phyloP scores from a whole-genome alignment of 2,329 filamentous ascomycete species.

The Exophiala spinifera region DNA sequence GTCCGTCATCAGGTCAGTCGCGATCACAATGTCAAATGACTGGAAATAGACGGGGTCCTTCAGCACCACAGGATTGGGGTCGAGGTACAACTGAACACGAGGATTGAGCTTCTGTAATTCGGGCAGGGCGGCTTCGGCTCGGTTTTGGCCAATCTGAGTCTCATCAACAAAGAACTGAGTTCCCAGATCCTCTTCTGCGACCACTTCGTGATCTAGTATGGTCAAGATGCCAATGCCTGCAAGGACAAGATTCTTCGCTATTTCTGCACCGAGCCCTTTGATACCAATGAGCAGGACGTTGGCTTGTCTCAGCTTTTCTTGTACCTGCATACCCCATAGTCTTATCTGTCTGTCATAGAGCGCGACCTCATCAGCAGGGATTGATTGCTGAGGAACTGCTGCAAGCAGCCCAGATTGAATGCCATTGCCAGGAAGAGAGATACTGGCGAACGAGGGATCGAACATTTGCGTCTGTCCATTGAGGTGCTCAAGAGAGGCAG shows the following conservation, averaged over 20 bases:
- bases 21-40: slow-evolving; percentile 80
- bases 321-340: slow-evolving; percentile 93
- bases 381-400: slow-evolving; percentile 16
- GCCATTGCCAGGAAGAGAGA: slow-evolving; percentile 14
- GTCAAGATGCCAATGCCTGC: slow-evolving; percentile 89
- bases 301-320: slow-evolving; percentile 82
- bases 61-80: slow-evolving; percentile 63
- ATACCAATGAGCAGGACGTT: slow-evolving; percentile 87
- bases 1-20: slow-evolving; percentile 77
- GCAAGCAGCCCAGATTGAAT: slow-evolving; percentile 14
- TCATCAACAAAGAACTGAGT: slow-evolving; percentile 79
- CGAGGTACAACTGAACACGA: slow-evolving; percentile 71
- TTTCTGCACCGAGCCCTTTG: slow-evolving; percentile 84
- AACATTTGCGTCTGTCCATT: slow-evolving; percentile 12
- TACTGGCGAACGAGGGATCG: slow-evolving; percentile 9
- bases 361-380: slow-evolving; percentile 79
- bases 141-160: slow-evolving; percentile 71
- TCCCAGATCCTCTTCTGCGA: slow-evolving; percentile 76
- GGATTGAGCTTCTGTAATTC: slow-evolving; percentile 85
- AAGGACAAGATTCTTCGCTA: slow-evolving; percentile 95
- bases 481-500: slow-evolving; percentile 3
- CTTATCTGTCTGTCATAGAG: slow-evolving; percentile 97
- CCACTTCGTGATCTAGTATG: slow-evolving; percentile 72
- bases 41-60: slow-evolving; percentile 74
- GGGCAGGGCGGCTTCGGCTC: slow-evolving; percentile 74